A percentile compares a stretch with the other conserved stretches of the same genome.
phyloP scores from a whole-genome alignment of 78 protist species.

The Dictyostelium capitatum region DNA sequence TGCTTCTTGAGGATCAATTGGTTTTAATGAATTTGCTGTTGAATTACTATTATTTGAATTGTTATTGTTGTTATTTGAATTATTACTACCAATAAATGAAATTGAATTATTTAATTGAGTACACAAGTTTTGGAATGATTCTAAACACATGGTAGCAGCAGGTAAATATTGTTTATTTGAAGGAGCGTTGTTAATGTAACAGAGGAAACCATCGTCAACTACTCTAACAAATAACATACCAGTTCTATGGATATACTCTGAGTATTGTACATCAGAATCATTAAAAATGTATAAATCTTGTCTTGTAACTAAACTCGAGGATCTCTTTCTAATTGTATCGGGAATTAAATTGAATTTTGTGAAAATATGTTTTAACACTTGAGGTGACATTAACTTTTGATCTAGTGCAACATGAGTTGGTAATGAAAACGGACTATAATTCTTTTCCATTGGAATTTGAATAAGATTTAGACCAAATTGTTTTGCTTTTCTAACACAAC shows the following conservation, averaged over 20 bases:
- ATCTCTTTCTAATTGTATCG: conserved; percentile 37
- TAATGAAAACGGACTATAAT: conserved; percentile 47
- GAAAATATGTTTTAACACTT: conserved; percentile 23
- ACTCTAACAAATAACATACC: conserved; percentile 68
- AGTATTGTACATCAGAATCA: conserved; percentile 37
- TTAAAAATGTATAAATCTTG: conserved; percentile 59
- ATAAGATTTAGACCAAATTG: conserved; percentile 65
- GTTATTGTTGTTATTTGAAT: not conserved
- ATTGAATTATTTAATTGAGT: conserved; percentile 13
- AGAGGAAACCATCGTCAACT: conserved; percentile 70
- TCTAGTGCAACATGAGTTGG: conserved; percentile 59
- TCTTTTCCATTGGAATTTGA: conserved; percentile 84
- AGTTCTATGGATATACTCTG: conserved; percentile 62
- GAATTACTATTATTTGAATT: not conserved
- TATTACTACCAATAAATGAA: not conserved
- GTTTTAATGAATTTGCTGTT: conserved; percentile 33
- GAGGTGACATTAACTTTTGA: conserved; percentile 29
- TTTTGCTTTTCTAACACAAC: conserved; percentile 72
- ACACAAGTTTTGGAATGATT: conserved; percentile 41
- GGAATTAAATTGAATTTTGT: conserved; percentile 46
- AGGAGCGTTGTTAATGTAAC: conserved; percentile 64
- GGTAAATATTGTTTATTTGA: conserved; percentile 58
- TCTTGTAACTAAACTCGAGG: conserved; percentile 34
- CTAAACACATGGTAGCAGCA: conserved; percentile 21
- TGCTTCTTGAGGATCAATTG: conserved; percentile 54